Evolutionary conservation across 2,329 filamentous ascomycete genomes (phyloP).

Genomic region (Mollisiaceae sp.): DNA sequence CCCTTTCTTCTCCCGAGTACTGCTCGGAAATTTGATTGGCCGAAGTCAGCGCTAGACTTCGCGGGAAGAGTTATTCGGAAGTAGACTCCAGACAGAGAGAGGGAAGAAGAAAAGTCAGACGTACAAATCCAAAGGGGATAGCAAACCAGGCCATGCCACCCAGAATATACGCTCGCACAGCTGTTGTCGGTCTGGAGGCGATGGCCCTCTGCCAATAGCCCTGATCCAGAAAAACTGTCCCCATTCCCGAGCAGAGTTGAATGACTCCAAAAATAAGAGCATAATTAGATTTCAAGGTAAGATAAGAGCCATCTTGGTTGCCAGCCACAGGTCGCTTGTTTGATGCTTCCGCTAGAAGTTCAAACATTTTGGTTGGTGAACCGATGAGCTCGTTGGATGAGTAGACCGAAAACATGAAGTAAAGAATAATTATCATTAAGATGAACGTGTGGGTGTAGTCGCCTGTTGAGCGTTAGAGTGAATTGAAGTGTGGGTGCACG

Average conservation of each 20-base stretch:
- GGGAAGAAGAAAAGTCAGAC: not conserved
- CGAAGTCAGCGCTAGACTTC: too few relatives aligned
- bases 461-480: not conserved
- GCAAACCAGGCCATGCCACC: conserved; percentile 5
- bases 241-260: conserved; percentile 16
- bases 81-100: not conserved
- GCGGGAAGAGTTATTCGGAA: too few relatives aligned
- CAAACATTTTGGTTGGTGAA: not conserved
- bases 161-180: conserved; percentile 34
- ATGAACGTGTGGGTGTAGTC: conserved; percentile 5
- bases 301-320: conserved; percentile 1
- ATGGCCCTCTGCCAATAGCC: conserved; percentile 42
- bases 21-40: too few relatives aligned
- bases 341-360: not conserved
- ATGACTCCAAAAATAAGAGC: conserved; percentile 15
- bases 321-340: not conserved
- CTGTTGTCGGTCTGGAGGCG: conserved; percentile 45
- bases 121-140: not conserved
- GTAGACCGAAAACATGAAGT: conserved; percentile 8
- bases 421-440: conserved; percentile 1
- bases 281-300: not conserved
- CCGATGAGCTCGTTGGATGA: conserved; percentile 1
- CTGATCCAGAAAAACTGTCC: conserved; percentile 48
- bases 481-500: not conserved
- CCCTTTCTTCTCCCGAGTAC: too few relatives aligned